Base-by-base conservation (phyloP, 768 basidiomycete genomes). In the Phaeotremella fagi region DNA sequence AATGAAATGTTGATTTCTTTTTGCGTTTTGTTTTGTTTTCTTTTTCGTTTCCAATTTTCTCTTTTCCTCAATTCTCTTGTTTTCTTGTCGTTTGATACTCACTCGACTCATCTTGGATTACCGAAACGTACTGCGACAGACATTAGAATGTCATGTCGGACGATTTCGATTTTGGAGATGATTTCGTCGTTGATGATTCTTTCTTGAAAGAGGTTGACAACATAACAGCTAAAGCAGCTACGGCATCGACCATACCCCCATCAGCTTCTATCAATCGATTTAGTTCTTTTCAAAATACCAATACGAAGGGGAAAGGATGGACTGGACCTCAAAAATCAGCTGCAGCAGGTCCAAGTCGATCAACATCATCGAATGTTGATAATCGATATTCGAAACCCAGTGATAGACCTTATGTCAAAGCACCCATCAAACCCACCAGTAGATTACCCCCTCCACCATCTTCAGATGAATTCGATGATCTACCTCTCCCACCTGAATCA, bases 141-240 rank as follows among this genome's bases (percentile, higher is more conserved):
- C n/a, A n/a, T n/a, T n/a, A n/a, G n/a, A 16, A 16, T 33, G 31
- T 26, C 28, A 72, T 73, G 69, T 73, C 71, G n/a, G 71, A 73
- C 54, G 59, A 60, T 55, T 61, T 62, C 41, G 65, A 66, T 46
- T 62, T 61, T 46, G 65, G 66, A 43, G 64, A 68, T 45, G 50
- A 54, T 18, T 61, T 71, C 54, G 29, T 57, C 20, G 53, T 66
- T 33, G 71, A 73, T 37, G 69, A 61, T 33, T 59, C 58, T 2
- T 63, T 66, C 52, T 45, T 73, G 14, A 48, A 50, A 24, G 61
- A 68, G 51, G 65, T 73, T 35, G 71, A 73, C 45, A 48, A 42
- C 20, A 62, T 72, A 20, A 47, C 62, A 23, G 60, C 63, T 4
- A 33, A 57, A 25, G 60, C 60, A 27, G 48, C 37, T 35, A 18